A percentile compares a stretch with the other conserved stretches of the same genome.
phyloP scores from a whole-genome alignment of 306 rosid species.

The Quercus mongolica region DNA sequence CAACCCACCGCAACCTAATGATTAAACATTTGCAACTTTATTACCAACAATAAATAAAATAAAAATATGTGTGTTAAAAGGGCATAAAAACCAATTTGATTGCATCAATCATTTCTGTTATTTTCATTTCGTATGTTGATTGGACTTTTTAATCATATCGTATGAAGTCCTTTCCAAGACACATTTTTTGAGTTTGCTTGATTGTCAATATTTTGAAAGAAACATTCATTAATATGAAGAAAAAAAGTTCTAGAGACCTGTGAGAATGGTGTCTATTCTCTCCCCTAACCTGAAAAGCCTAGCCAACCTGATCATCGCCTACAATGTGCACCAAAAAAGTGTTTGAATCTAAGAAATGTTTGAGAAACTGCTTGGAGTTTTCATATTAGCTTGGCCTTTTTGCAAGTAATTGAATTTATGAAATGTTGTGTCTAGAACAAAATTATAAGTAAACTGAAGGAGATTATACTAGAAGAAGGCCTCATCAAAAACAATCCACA shows the following conservation, averaged over 20 bases:
- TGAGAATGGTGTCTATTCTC: not conserved
- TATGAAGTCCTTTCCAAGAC: slow-evolving; percentile 28
- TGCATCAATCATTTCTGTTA: slow-evolving; percentile 35
- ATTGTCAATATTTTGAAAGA: slow-evolving; percentile 26
- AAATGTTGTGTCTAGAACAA: too few species aligned
- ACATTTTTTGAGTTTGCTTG: slow-evolving; percentile 32
- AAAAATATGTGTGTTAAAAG: not conserved
- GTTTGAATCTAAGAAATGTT: too few species aligned
- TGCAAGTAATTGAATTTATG: too few species aligned
- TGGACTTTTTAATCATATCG: slow-evolving; percentile 30
- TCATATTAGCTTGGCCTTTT: too few species aligned
- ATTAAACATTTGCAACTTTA: slow-evolving; percentile 33
- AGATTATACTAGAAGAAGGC: too few species aligned
- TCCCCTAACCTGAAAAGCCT: slow-evolving; percentile 19
- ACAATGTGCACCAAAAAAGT: not conserved
- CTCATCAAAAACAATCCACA: too few species aligned
- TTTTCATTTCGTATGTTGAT: slow-evolving; percentile 35
- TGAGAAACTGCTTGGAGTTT: too few species aligned
- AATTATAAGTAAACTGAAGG: too few species aligned
- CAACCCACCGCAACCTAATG: slow-evolving; percentile 33
- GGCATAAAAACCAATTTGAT: slow-evolving; percentile 39
- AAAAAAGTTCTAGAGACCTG: too few species aligned
- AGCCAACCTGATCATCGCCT: slow-evolving; percentile 14
- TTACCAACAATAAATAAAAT: slow-evolving; percentile 29
- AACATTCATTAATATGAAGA: not conserved